phyloP scores from a whole-genome alignment of 2,329 filamentous ascomycete genomes.

The Fusarium drepaniforme region DNA sequence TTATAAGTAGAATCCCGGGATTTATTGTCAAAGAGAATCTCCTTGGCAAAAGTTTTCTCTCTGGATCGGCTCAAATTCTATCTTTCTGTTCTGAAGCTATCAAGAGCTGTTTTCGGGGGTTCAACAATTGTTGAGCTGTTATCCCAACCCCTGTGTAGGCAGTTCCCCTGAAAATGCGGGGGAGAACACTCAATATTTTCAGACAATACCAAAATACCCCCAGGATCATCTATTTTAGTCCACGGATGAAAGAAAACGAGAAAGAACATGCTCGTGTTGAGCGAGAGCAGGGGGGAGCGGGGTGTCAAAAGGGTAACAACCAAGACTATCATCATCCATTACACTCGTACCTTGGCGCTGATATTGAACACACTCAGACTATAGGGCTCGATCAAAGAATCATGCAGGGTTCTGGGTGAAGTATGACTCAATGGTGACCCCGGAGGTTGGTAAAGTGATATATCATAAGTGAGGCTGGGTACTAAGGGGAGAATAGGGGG shows the following conservation, averaged over 20 bases:
- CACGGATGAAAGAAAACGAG: not conserved
- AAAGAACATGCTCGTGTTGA: not conserved
- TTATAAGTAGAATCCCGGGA: not conserved
- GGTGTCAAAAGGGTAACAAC: not conserved
- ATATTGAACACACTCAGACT: not conserved
- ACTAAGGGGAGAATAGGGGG: not conserved
- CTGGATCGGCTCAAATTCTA: rapidly evolving
- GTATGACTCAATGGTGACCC: not conserved
- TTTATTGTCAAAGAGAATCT: not conserved
- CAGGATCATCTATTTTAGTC: rapidly evolving
- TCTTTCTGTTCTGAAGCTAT: rapidly evolving
- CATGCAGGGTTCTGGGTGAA: not conserved
- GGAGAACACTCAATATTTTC: not conserved
- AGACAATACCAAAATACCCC: rapidly evolving
- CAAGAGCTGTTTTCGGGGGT: not conserved
- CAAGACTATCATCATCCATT: not conserved
- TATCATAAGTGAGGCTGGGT: not conserved
- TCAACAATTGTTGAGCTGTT: not conserved
- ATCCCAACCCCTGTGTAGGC: not conserved
- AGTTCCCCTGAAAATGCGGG: not conserved
- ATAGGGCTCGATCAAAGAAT: not conserved
- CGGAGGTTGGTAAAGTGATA: not conserved
- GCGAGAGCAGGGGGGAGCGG: not conserved
- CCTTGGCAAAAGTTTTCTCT: rapidly evolving
- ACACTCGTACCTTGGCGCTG: not conserved